Conservation (phyloP, 2,329 filamentous ascomycete genomes). For the Epichloe amarillans region DNA sequence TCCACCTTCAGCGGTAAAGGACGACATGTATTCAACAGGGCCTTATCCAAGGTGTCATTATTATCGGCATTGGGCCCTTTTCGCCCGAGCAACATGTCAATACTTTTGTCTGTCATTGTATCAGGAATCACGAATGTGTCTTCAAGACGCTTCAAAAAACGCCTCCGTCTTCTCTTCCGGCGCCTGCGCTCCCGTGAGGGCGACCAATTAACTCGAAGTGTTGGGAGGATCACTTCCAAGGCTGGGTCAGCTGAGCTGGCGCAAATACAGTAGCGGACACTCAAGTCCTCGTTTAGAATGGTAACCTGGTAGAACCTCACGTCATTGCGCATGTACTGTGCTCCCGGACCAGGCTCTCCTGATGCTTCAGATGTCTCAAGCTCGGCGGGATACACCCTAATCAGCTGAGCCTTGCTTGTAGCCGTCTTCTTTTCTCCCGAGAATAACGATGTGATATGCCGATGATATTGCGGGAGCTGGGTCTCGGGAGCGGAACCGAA, state of each 20-base stretch:
- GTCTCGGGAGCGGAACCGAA: conserved; percentile 14
- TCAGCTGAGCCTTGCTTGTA: conserved; percentile 10
- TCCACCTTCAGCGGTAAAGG: conserved; percentile 13
- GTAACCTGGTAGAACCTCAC: conserved; percentile 35
- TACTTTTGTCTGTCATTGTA: conserved; percentile 15
- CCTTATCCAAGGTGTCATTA: background rate
- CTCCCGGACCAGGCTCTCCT: conserved; percentile 12
- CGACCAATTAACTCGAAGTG: conserved; percentile 13
- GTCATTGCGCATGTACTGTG: conserved; percentile 18
- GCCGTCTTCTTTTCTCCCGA: conserved; percentile 4
- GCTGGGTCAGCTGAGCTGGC: conserved; percentile 12
- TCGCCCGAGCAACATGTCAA: conserved; percentile 9
- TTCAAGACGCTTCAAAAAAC: conserved; percentile 16
- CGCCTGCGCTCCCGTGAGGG: conserved; percentile 12
- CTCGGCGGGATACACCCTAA: conserved; percentile 17
- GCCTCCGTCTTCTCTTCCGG: conserved; percentile 17
- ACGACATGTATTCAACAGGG: background rate
- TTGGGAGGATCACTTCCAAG: conserved; percentile 16
- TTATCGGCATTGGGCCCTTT: background rate
- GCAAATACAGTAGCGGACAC: conserved; percentile 27
- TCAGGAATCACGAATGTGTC: conserved; percentile 25
- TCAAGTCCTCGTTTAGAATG: conserved; percentile 28
- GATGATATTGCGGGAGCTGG: conserved; percentile 23
- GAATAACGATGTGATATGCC: conserved; percentile 19
- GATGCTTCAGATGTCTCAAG: conserved; percentile 8